These are phyloP conservation scores for Chrysoporthe deuterocubensis DNA, from an alignment of 2,329 filamentous ascomycete genomes.

Conservation along the genomic window DNA sequence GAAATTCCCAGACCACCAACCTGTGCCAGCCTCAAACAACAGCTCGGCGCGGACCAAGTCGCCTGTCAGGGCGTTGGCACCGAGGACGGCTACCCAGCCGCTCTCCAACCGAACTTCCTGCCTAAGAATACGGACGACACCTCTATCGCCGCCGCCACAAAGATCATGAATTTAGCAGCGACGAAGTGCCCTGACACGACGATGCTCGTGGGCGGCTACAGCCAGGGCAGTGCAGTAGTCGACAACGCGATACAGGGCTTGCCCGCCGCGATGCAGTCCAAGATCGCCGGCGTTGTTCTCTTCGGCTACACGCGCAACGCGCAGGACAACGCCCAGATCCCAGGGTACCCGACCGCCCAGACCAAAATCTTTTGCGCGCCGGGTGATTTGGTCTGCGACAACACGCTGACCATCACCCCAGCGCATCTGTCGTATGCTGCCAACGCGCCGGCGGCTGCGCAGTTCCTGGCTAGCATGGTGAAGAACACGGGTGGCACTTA, in stretches of 20 bases:
- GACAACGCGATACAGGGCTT: slow-evolving; percentile 37
- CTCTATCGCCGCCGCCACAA: slow-evolving; percentile 37
- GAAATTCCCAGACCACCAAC: slow-evolving; percentile 36
- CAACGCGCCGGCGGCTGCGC: slow-evolving; percentile 30
- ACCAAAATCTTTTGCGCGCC: slow-evolving; percentile 34
- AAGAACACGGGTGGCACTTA: background rate
- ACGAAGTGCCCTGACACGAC: slow-evolving; percentile 39
- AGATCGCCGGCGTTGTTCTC: slow-evolving; percentile 37
- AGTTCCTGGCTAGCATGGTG: slow-evolving; percentile 31
- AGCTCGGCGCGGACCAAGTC: slow-evolving; percentile 34
- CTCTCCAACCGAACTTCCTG: slow-evolving; percentile 36
- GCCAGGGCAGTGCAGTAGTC: slow-evolving; percentile 40
- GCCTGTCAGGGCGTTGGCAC: slow-evolving; percentile 42
- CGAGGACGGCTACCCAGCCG: slow-evolving; percentile 36
- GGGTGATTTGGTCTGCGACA: slow-evolving; percentile 36
- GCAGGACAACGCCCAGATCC: slow-evolving; percentile 34
- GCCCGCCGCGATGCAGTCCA: slow-evolving; percentile 21
- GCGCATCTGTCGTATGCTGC: slow-evolving; percentile 34
- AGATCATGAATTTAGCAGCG: slow-evolving; percentile 36
- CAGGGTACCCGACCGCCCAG: slow-evolving; percentile 31
- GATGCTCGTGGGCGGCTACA: slow-evolving; percentile 39
- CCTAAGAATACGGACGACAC: slow-evolving; percentile 35
- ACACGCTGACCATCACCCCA: slow-evolving; percentile 33
- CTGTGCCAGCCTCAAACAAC: slow-evolving; percentile 35
- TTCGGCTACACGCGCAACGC: slow-evolving; percentile 38